Evolutionary conservation across 345 rosid genomes (phyloP), one percentile per base, ranked within the genome.

Genomic region (Camelina neglecta): DNA sequence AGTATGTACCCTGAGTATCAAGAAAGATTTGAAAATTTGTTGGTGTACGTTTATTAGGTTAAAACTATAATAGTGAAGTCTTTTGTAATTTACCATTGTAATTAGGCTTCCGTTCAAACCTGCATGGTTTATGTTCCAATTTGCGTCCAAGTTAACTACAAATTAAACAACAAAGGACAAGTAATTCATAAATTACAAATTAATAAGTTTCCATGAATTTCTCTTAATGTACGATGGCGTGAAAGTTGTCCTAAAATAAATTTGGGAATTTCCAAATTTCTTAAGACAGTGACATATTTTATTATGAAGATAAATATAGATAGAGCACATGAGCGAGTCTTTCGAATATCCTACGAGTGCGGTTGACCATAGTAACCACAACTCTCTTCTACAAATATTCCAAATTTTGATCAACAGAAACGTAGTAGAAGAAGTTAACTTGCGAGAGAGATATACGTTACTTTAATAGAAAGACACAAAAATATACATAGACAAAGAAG

Each of bases 321-420:
- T 29, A 58, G 57, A 57, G 42, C 20, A 53, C 67, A 60, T 7
- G 74, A 67, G 20, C 78, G 54, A 78, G 81, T 73, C 78, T 60
- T 42, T 60, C 44, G 81, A 51, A 42, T 65, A 15, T 51, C 74
- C 81, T 72, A 78, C 60, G 29, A 78, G 31, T 50, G 6, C 74
- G 74, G 47, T 60, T 60, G 6, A 13, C 53, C 81, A 53, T 39
- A 71, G 39, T 35, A 55, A 51, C 53, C 45, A 18, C 18, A 18
- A 18, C 18, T 26, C 53, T 65, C 51, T 66, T 66, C 74, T 72
- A 78, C 81, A 78, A 72, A 78, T 63, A 42, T 72, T 65, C 68
- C 56, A 55, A 63, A 16, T 4, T 56, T 64, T 50, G 11, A 64
- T 56, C 51, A 65, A 50, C 35, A 33, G 13, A 66, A 53, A 39